phyloP scores from a whole-genome alignment of 768 basidiomycete genomes.

The Panaeolus cyanescens region DNA sequence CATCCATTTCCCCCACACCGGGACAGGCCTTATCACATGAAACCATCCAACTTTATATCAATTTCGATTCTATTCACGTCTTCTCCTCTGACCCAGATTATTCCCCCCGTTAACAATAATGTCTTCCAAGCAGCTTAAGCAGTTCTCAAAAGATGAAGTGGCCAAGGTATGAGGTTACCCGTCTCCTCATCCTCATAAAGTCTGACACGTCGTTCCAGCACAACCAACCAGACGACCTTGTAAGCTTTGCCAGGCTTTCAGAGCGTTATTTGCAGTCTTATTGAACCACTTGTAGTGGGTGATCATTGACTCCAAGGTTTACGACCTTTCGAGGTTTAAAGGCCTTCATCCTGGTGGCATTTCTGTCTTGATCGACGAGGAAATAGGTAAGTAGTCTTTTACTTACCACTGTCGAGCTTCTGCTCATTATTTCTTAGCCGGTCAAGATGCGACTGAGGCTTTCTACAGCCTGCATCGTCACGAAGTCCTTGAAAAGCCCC shows the following conservation, averaged over 20 bases:
- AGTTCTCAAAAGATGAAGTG: slow-evolving; percentile 70
- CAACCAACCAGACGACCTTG: slow-evolving; percentile 76
- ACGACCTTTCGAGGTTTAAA: slow-evolving; percentile 78
- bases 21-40: slow-evolving; percentile 20
- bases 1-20: background rate
- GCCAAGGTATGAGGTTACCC: slow-evolving; percentile 49
- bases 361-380: slow-evolving; percentile 70
- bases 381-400: slow-evolving; percentile 56
- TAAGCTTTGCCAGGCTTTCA: slow-evolving; percentile 25
- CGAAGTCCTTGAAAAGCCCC: slow-evolving; percentile 78
- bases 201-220: slow-evolving; percentile 48
- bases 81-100: slow-evolving; percentile 5
- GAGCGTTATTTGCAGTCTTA: background rate
- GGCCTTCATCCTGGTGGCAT: slow-evolving; percentile 82
- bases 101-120: slow-evolving; percentile 16
- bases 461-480: slow-evolving; percentile 90
- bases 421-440: slow-evolving; percentile 49
- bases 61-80: too few relatives aligned
- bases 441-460: slow-evolving; percentile 82
- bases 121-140: slow-evolving; percentile 27
- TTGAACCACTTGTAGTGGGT: slow-evolving; percentile 61
- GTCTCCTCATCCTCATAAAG: background rate
- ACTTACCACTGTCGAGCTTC: background rate
- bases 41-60: too few relatives aligned
- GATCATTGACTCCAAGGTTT: slow-evolving; percentile 82